phyloP scores from a whole-genome alignment of 495 filamentous ascomycete species.

The Tuber borchii region DNA sequence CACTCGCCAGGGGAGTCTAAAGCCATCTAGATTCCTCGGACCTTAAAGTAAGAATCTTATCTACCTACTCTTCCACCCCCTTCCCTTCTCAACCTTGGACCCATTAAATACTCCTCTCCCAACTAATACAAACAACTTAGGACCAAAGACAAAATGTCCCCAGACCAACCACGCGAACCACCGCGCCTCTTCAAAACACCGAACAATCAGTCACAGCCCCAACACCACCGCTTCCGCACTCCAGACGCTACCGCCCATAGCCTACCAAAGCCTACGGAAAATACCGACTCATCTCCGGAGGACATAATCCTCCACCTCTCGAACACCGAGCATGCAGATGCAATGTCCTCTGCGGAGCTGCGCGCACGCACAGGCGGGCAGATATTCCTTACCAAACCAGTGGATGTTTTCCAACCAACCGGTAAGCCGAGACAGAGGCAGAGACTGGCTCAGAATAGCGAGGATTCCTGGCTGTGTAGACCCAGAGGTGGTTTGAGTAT shows the following conservation, averaged over 20 bases:
- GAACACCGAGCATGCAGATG: neutral
- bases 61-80: neutral
- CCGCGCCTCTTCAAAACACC: neutral
- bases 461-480: neutral
- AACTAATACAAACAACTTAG: neutral
- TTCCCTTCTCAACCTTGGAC: neutral
- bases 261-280: neutral
- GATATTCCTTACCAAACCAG: neutral
- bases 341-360: neutral
- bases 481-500: neutral
- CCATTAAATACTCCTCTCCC: neutral
- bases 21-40: neutral
- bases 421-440: neutral
- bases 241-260: neutral
- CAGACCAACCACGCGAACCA: neutral
- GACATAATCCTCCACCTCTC: neutral
- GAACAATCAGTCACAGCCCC: neutral
- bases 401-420: neutral
- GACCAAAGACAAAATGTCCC: neutral
- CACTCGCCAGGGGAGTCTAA: neutral
- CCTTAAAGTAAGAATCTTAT: neutral
- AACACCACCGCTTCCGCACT: neutral
- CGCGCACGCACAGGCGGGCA: neutral
- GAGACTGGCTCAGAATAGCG: neutral
- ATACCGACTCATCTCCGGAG: neutral